Base-by-base conservation (phyloP, 345 rosid species). In the Hypericum perforatum region DNA sequence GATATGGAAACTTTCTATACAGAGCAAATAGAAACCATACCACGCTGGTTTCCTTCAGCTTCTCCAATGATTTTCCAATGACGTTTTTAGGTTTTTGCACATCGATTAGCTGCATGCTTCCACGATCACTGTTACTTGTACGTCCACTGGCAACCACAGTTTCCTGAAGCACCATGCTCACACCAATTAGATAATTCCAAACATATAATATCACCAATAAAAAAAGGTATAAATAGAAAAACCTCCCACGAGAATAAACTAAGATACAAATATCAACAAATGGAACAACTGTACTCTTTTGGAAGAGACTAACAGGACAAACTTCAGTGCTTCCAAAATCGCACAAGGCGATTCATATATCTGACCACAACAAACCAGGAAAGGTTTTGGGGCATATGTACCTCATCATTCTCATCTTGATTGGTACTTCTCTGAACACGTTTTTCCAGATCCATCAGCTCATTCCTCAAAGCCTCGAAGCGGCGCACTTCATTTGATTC, bases 391-490 rank as follows among this genome's bases (percentile, higher is more conserved):
- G 29, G 60, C 40, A 54, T 39, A 63, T 45, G 50, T 60, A 87
- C 96, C 94, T 78, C 86, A 68, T 73, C 84, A 60, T 61, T 74
- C 63, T 70, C 81, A 12, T 86, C 74, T 47, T 78, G 79, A 73
- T 81, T 67, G 44, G 94, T 69, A 74, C 80, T 82, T 69, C 66
- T 80, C 69, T 78, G 89, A 59, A 92, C 91, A 51, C 95, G 85
- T 65, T 77, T 80, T 72, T 92, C 97, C 54, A 92, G 94, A 74
- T 92, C 94, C 57, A 88, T 82, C 36, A 92, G 81, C 69, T 92
- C 98, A 59, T 74, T 88, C 73, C 89, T 82, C 32, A 92, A 63
- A 60, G 80, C 68, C 71, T 88, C 95, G 29, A 85, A 92, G 22
- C 96, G 82, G 56, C 47, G 74, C 44, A 92, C 77, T 61, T 86